Conservation (phyloP, 805 yeast species). For the Wickerhamomyces alni region DNA sequence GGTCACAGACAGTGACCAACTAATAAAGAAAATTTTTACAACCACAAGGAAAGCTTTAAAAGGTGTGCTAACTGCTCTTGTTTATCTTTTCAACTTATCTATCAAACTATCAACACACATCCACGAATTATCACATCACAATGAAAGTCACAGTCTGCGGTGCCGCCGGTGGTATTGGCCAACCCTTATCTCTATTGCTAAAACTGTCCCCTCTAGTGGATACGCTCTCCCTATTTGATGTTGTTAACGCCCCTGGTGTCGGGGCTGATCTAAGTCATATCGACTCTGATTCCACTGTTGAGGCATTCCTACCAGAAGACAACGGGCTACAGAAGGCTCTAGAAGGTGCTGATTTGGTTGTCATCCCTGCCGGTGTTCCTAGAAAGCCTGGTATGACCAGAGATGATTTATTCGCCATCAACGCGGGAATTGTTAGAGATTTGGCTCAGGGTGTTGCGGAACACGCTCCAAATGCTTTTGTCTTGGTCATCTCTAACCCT, state of each 20-base stretch:
- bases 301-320: slow-evolving; percentile 60
- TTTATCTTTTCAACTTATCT: too few species aligned
- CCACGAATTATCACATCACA: too few species aligned
- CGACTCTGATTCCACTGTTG: slow-evolving; percentile 65
- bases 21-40: not conserved
- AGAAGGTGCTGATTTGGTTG: slow-evolving; percentile 74
- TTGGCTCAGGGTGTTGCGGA: slow-evolving; percentile 66
- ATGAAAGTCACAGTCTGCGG: slow-evolving; percentile 72
- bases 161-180: slow-evolving; percentile 86
- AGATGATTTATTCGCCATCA: slow-evolving; percentile 79
- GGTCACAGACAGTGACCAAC: not conserved
- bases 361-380: slow-evolving; percentile 89
- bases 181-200: slow-evolving; percentile 58
- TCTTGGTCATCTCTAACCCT: slow-evolving; percentile 71
- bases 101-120: too few species aligned
- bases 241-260: slow-evolving; percentile 74
- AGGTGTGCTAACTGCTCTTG: too few species aligned
- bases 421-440: slow-evolving; percentile 76
- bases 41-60: too few species aligned
- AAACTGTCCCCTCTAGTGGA: slow-evolving; percentile 69
- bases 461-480: slow-evolving; percentile 60
- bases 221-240: slow-evolving; percentile 65
- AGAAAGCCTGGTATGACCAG: slow-evolving; percentile 89
- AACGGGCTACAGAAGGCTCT: slow-evolving; percentile 66
- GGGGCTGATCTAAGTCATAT: slow-evolving; percentile 77